Conservation (phyloP, 31 red algal species). For the Odonthalia washingtoniensis region DNA sequence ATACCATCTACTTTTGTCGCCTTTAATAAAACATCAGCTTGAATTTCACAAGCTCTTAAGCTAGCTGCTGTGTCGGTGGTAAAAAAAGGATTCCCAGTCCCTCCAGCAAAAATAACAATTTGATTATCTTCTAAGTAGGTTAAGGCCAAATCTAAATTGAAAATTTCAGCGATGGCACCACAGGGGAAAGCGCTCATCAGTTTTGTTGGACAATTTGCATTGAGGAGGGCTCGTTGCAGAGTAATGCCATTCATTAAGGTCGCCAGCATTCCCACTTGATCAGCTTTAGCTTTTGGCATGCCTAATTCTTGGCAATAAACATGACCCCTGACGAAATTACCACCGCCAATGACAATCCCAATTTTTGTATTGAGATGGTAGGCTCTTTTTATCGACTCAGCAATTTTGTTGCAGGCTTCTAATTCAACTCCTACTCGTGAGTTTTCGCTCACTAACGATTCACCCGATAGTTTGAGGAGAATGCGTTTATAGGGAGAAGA, state of each 20-base stretch:
- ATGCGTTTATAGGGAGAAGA: conserved; percentile 9
- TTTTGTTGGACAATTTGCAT: not conserved
- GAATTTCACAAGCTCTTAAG: conserved; percentile 17
- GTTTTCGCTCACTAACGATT: not conserved
- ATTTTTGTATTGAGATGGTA: not conserved
- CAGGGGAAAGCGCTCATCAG: not conserved
- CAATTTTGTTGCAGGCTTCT: not conserved
- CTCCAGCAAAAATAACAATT: conserved; percentile 30
- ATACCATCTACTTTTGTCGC: conserved; percentile 33
- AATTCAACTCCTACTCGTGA: not conserved
- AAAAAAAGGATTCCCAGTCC: conserved; percentile 27
- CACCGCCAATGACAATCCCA: conserved; percentile 25
- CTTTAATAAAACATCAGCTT: conserved; percentile 25
- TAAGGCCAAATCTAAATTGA: not conserved
- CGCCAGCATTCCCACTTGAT: conserved; percentile 28
- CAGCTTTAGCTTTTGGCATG: conserved; percentile 13
- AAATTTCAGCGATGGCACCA: not conserved
- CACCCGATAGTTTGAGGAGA: conserved; percentile 24
- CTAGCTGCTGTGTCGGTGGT: conserved; percentile 20
- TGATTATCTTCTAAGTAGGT: not conserved
- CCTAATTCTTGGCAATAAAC: not conserved
- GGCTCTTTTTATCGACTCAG: conserved; percentile 5
- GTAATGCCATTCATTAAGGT: conserved; percentile 23
- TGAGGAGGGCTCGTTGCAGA: not conserved
- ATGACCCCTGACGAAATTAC: conserved; percentile 19